Evolutionary conservation across 2,329 filamentous ascomycete species (phyloP), one percentile per base, ranked within the genome.

Genomic region (Xenosphaeropsis pyriputrescens): DNA sequence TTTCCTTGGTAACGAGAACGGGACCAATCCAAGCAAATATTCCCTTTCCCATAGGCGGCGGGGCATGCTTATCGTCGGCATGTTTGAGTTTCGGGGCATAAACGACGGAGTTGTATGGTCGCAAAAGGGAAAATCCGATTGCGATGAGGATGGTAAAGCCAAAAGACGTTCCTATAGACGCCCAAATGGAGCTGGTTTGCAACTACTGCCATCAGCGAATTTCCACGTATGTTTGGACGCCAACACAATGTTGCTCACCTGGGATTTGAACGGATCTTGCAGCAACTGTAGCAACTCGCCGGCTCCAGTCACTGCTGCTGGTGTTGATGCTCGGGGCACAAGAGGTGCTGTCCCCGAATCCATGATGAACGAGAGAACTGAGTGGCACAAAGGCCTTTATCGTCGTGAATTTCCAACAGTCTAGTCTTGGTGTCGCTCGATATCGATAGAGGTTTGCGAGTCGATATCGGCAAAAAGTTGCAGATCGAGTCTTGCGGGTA

Each of bases 1-100:
- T 63, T 62, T 98, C 91, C 42, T 73, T 78, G 12, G 83, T 89
- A 43, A 68, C 73, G 59, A 86, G 68, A 22, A 98, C 63, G 0
- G 89, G 88, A 15, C 66, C 65, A 22, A 93, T 57, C 91, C 91
- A 98, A 35, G 85, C 79, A 55, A 93, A 86, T 8, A 89, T 64
- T n/a, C 84, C 81, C 53, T 81, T 93, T 39, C 82, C 84, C 50
- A 96, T 70, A 1, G 82, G 76, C 11, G 91, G 91, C 14, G 89
- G 91, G 8, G 83, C 75, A 62, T 94, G 86, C 58, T 81, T 85
- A 48, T 85, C 77, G 57, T 96, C 89, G 55, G 85, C 82, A 65
- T 95, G 80, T 57, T 93, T 93, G 35, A 93, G 68, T 56, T 93
- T 89, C 31, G 91, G 91, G 3, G 91, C 88, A 61, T 98, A 98